These are phyloP conservation scores for Podaxis mareebaensis DNA, from an alignment of 768 basidiomycete genomes.

Conservation along the genomic window DNA sequence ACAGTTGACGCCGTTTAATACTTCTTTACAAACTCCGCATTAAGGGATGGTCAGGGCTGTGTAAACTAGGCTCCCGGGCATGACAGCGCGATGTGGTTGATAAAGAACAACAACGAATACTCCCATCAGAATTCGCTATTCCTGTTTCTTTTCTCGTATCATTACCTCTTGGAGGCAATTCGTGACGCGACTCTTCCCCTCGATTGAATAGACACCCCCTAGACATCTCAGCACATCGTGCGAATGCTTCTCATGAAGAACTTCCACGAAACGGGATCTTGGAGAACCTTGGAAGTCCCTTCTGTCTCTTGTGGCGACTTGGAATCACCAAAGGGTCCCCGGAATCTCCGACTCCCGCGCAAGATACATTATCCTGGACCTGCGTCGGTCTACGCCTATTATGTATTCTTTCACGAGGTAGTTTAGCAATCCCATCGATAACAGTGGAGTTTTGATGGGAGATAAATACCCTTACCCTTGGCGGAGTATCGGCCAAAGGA, in stretches of 20 bases:
- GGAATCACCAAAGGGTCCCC: not conserved
- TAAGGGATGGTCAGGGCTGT: not conserved
- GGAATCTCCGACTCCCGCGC: not conserved
- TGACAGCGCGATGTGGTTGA: not conserved
- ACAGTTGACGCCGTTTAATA: not conserved
- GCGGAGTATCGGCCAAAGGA: not conserved
- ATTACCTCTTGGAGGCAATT: not conserved
- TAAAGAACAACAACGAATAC: not conserved
- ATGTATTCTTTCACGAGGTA: not conserved
- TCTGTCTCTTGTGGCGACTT: not conserved
- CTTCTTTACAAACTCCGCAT: not conserved
- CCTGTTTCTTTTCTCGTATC: not conserved
- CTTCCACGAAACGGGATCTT: not conserved
- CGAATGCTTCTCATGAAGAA: slow-evolving; percentile 6
- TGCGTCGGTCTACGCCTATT: not conserved
- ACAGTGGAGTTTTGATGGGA: slow-evolving; percentile 1
- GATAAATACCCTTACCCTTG: not conserved
- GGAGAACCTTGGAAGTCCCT: too few relatives aligned
- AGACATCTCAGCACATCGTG: not conserved
- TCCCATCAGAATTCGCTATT: slow-evolving; percentile 11
- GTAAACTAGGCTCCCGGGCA: not conserved
- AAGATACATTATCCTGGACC: slow-evolving; percentile 1
- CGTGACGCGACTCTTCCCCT: not conserved
- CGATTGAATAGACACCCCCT: not conserved
- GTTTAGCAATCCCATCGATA: slow-evolving; percentile 1